phyloP scores from a whole-genome alignment of 768 basidiomycete species.

The Paxillus rubicundulus region DNA sequence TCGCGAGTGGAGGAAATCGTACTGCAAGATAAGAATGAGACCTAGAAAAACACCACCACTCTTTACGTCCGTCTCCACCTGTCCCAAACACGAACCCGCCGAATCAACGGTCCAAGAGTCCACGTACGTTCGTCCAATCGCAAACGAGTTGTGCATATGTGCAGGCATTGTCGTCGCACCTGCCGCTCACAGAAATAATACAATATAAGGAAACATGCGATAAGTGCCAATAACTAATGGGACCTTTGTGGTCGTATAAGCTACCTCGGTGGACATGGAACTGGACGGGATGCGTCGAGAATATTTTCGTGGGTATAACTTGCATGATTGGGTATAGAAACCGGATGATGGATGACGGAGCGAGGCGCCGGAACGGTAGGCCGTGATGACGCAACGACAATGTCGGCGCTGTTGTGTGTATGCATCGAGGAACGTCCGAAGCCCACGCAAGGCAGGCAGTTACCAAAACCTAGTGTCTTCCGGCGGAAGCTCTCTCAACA shows the following conservation, averaged over 20 bases:
- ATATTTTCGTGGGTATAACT: neutral
- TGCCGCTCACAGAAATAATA: neutral
- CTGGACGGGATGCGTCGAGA: neutral
- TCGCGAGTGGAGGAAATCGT: too few species aligned
- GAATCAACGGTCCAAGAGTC: too few species aligned
- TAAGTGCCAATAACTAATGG: neutral
- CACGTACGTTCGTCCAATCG: too few species aligned
- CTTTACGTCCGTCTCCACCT: too few species aligned
- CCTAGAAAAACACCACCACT: too few species aligned
- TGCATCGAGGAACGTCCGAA: too few species aligned
- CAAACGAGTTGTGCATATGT: neutral
- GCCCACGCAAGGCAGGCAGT: neutral
- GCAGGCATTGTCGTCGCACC: neutral
- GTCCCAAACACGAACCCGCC: too few species aligned
- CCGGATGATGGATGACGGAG: neutral
- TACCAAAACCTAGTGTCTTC: slow-evolving; percentile 44
- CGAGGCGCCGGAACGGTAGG: neutral
- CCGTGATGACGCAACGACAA: neutral
- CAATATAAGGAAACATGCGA: neutral
- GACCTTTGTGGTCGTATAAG: too few species aligned
- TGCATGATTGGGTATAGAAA: neutral
- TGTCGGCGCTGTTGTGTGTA: neutral
- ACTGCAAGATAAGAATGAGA: too few species aligned
- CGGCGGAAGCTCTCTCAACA: slow-evolving; percentile 34
- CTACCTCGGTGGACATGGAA: neutral